These are phyloP conservation scores for Calonectria leucothoes DNA, from an alignment of 2,329 filamentous ascomycete genomes.

Conservation along the genomic window DNA sequence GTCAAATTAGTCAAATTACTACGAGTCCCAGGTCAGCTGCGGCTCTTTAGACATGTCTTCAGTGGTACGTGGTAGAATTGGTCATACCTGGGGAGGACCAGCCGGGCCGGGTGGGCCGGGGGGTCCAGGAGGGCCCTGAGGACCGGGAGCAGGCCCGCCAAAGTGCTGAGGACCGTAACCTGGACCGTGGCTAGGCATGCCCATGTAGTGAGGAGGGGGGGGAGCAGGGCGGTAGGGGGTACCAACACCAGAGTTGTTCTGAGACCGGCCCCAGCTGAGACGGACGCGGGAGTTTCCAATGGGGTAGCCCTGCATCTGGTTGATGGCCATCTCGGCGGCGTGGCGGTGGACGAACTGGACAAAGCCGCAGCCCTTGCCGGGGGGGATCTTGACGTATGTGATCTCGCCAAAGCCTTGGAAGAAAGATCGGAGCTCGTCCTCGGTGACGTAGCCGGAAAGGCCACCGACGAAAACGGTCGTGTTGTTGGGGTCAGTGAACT, in stretches of 20 bases:
- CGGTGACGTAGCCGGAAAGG: slow-evolving; percentile 96
- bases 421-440: slow-evolving; percentile 99
- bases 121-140: slow-evolving; percentile 56
- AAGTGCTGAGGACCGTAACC: slow-evolving; percentile 61
- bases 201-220: slow-evolving; percentile 67
- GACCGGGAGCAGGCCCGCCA: slow-evolving; percentile 56
- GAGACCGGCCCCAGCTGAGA: slow-evolving; percentile 95
- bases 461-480: slow-evolving; percentile 99
- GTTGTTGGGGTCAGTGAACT: slow-evolving; percentile 99
- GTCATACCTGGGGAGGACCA: slow-evolving; percentile 54
- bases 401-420: slow-evolving; percentile 99
- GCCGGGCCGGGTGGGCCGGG: slow-evolving; percentile 51
- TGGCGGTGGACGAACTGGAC: slow-evolving; percentile 99
- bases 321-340: slow-evolving; percentile 99
- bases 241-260: slow-evolving; percentile 99
- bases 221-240: slow-evolving; percentile 97
- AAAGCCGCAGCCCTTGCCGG: slow-evolving; percentile 98
- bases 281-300: slow-evolving; percentile 99
- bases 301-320: slow-evolving; percentile 99
- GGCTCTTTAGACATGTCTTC: not conserved
- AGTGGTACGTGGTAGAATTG: not conserved
- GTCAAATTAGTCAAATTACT: slow-evolving; percentile 40
- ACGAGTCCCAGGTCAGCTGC: slow-evolving; percentile 22
- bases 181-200: slow-evolving; percentile 57
- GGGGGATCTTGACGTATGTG: slow-evolving; percentile 99